phyloP scores from a whole-genome alignment of 768 basidiomycete genomes.

The Hygrocybe punicea region DNA sequence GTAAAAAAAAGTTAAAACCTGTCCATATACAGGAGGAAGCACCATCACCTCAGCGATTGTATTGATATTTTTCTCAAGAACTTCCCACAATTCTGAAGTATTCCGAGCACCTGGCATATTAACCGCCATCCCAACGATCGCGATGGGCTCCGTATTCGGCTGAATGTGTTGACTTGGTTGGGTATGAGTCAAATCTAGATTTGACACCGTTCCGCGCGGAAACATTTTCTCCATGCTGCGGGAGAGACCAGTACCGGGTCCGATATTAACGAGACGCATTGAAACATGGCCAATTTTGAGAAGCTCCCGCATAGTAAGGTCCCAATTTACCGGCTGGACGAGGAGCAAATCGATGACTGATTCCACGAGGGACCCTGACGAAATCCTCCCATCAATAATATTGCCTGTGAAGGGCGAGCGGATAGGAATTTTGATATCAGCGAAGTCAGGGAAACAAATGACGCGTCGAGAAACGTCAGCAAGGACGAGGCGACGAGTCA shows the following conservation, averaged over 20 bases:
- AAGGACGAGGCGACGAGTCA: constrained; percentile 39
- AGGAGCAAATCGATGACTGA: constrained; percentile 50
- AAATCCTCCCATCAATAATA: constrained; percentile 22
- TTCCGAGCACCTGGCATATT: constrained; percentile 54
- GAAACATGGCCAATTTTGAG: constrained; percentile 14
- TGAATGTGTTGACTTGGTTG: background rate
- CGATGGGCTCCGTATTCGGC: constrained; percentile 51
- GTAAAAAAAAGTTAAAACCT: background rate
- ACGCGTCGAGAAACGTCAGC: constrained; percentile 42
- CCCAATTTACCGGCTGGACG: constrained; percentile 53
- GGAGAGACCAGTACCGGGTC: constrained; percentile 42
- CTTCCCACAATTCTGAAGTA: constrained; percentile 51
- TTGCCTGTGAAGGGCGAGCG: constrained; percentile 47
- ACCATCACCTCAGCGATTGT: constrained; percentile 52
- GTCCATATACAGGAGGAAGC: constrained; percentile 6
- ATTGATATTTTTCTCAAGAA: constrained; percentile 54
- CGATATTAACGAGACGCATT: constrained; percentile 47
- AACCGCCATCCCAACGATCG: constrained; percentile 70
- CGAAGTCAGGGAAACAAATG: constrained; percentile 50
- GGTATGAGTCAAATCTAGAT: constrained; percentile 22
- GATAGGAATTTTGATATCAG: constrained; percentile 47
- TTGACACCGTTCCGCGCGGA: constrained; percentile 14
- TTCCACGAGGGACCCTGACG: constrained; percentile 36
- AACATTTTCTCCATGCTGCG: constrained; percentile 39
- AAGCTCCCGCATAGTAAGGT: constrained; percentile 36